Evolutionary conservation across 2,329 filamentous ascomycete species (phyloP).

Genomic region (Neocucurbitaria cava): DNA sequence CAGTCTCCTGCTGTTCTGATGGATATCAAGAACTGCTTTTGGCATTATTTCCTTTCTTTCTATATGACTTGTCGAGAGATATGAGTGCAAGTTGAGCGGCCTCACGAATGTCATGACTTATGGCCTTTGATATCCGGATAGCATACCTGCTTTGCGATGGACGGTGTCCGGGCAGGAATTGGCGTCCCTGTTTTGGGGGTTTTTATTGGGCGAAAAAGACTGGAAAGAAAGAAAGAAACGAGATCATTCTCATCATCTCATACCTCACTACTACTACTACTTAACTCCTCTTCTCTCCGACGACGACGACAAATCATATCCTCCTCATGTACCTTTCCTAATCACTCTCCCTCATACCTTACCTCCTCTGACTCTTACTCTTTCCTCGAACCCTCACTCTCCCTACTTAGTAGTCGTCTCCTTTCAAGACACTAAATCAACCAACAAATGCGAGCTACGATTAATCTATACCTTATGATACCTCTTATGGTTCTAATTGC

Average conservation of each 20-base stretch:
- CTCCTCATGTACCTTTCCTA: constrained; percentile 20
- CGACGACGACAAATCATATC: constrained; percentile 8
- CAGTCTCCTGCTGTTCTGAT: constrained; percentile 40
- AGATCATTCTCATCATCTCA: constrained; percentile 20
- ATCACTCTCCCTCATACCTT: constrained; percentile 24
- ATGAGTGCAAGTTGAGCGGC: constrained; percentile 48
- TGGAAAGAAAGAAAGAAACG: constrained; percentile 16
- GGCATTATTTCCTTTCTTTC: constrained; percentile 40
- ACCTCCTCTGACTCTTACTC: constrained; percentile 8
- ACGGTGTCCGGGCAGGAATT: constrained; percentile 30
- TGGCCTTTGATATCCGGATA: constrained; percentile 50
- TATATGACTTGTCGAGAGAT: constrained; percentile 33
- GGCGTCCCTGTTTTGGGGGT: constrained; percentile 31
- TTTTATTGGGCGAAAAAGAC: constrained; percentile 25
- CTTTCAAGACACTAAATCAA: constrained; percentile 13
- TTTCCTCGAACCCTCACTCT: constrained; percentile 9
- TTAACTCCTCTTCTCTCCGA: constrained; percentile 7
- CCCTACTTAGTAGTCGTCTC: constrained; percentile 9
- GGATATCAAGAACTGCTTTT: constrained; percentile 42
- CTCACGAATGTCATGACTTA: constrained; percentile 53
- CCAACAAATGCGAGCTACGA: constrained; percentile 14
- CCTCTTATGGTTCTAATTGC: background rate
- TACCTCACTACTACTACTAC: constrained; percentile 1
- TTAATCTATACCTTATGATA: background rate
- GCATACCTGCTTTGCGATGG: constrained; percentile 39